Percentiles rank a stretch among this genome's conserved stretches.
Conservation (phyloP, 768 basidiomycete species). For the Pleurotus tuoliensis region DNA sequence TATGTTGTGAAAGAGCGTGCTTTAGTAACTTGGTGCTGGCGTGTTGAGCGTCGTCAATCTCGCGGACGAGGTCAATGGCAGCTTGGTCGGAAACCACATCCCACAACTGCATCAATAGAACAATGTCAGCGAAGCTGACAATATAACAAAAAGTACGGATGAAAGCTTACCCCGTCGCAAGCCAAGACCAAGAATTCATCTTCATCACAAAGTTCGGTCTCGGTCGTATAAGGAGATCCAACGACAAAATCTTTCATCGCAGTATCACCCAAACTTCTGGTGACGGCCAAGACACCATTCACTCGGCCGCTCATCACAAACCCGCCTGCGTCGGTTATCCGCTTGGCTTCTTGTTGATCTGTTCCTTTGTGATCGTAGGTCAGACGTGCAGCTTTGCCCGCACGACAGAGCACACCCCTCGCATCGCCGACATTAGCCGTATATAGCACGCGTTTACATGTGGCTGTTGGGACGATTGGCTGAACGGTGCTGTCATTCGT, state of each 20-base stretch:
- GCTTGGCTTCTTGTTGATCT: conserved; percentile 95
- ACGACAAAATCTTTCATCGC: conserved; percentile 99
- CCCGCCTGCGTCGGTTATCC: conserved; percentile 96
- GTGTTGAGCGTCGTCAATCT: conserved; percentile 71
- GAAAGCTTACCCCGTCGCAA: conserved; percentile 85
- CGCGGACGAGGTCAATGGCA: conserved; percentile 81
- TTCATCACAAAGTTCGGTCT: conserved; percentile 83
- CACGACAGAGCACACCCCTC: conserved; percentile 87
- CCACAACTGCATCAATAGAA: conserved; percentile 67
- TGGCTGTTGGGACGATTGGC: conserved; percentile 40
- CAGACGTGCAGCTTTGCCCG: conserved; percentile 84
- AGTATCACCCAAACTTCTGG: conserved; percentile 91
- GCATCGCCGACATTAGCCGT: conserved; percentile 98
- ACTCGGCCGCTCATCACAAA: conserved; percentile 99
- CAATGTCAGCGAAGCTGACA: conserved; percentile 73
- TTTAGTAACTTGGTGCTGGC: conserved; percentile 75
- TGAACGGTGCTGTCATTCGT: conserved; percentile 23
- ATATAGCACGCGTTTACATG: conserved; percentile 77
- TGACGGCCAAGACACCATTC: conserved; percentile 96
- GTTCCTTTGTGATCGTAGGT: conserved; percentile 99
- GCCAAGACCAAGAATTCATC: conserved; percentile 96
- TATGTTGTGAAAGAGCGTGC: conserved; percentile 84
- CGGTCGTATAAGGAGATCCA: conserved; percentile 97
- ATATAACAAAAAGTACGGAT: conserved; percentile 68
- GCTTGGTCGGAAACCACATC: conserved; percentile 90